phyloP scores from a whole-genome alignment of 352 stramenopile species.

The Pythium myriotylum region DNA sequence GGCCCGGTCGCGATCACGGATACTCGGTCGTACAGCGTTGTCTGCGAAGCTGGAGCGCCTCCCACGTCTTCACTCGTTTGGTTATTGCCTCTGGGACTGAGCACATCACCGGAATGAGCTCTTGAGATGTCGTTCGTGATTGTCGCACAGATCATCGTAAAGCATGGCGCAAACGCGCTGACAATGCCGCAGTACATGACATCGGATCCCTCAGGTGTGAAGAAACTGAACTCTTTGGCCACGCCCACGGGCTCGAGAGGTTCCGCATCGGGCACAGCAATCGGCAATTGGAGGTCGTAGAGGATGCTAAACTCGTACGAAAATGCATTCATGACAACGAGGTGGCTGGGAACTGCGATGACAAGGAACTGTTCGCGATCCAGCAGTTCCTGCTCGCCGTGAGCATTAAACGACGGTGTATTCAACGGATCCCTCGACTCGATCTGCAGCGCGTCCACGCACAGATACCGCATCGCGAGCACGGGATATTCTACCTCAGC shows the following conservation, averaged over 20 bases:
- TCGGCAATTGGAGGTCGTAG: slow-evolving; percentile 50
- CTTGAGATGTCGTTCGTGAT: slow-evolving; percentile 6
- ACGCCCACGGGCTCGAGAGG: slow-evolving; percentile 37
- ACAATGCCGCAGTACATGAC: slow-evolving; percentile 48
- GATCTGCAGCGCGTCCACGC: slow-evolving; percentile 21
- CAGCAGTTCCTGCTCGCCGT: slow-evolving; percentile 52
- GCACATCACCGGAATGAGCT: background rate
- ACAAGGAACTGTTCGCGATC: slow-evolving; percentile 58
- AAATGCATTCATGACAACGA: slow-evolving; percentile 65
- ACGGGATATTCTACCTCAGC: slow-evolving; percentile 49
- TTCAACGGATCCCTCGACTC: background rate
- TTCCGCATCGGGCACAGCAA: background rate
- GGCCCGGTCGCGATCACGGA: slow-evolving; percentile 57
- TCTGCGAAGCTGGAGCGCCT: background rate
- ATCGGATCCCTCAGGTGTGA: slow-evolving; percentile 26
- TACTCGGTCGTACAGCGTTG: slow-evolving; percentile 19
- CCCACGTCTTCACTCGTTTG: slow-evolving; percentile 4
- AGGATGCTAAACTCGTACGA: slow-evolving; percentile 64
- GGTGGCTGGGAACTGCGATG: slow-evolving; percentile 46
- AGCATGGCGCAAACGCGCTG: slow-evolving; percentile 71
- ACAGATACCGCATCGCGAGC: slow-evolving; percentile 55
- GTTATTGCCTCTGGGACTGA: slow-evolving; percentile 7
- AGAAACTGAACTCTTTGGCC: slow-evolving; percentile 62
- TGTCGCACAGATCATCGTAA: slow-evolving; percentile 40
- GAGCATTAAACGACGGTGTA: slow-evolving; percentile 42